Base-by-base conservation (phyloP, 805 yeast genomes). In the Saturnispora bothae region DNA sequence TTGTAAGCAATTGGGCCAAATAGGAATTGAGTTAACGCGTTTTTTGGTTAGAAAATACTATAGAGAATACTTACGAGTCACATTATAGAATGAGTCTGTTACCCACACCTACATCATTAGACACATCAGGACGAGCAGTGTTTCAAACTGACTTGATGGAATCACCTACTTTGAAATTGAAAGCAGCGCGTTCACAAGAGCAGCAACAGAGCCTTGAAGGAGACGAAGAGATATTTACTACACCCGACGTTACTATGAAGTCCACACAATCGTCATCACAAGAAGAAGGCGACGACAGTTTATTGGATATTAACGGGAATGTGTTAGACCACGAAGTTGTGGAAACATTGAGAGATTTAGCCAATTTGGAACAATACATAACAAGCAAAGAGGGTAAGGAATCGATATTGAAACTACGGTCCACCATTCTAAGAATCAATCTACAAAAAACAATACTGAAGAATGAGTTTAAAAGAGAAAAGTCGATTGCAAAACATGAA, bases 401-500 rank as follows among this genome's bases (percentile, higher is more conserved):
- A 20, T 25, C 31, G 13, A 17, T 37, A 15, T 22, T 37, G 4
- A 30, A 33, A 20, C 21, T 43, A 4, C 40, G 47, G 31, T 48
- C 51, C 15, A 46, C 55, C 7, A 39, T 59, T 1, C 42, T 60
- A 20, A 47, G 60, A 28, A 38, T 58, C 31, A 61, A 60, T 34
- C 41, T 61, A 21, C 49, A 44, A 35, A 59, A 59, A 39, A 59
- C 59, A 34, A 39, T 61, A 17, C 42, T 49, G 14, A 54, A 52
- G 36, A 48, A 45, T 34, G 61, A 59, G 36, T 32, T 57, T 31
- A 45, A 43, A 15, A 43, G 48, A 15, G 47, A 47, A 21, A 46
- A 48, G 21, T 61, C 57, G 30, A 60, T 57, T 21, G 45, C 43
- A 27, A 43, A 45, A 21, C 55, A 56, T 14, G 65, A 61, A 39